A percentile compares a stretch with the other conserved stretches of the same genome.
Conservation (phyloP, 805 yeast species). For the Candida michaelii region DNA sequence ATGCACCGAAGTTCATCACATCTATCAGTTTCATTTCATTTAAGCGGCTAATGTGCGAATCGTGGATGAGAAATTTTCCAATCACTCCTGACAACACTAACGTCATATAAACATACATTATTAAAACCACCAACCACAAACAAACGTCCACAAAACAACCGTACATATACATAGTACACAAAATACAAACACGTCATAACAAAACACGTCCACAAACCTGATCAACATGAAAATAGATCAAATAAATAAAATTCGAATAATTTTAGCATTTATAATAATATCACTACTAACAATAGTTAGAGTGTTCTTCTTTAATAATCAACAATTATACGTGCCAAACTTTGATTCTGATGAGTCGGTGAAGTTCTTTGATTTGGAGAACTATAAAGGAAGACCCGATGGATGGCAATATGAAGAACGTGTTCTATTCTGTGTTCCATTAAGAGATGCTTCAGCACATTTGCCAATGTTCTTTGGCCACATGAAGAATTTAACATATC, state of each 20-base stretch:
- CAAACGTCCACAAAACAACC: no score
- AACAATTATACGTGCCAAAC: conserved; percentile 31
- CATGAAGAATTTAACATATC: conserved; percentile 77
- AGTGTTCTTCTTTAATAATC: conserved; percentile 14
- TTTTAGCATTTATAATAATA: conserved; percentile 12
- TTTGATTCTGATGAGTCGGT: conserved; percentile 39
- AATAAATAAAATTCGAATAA: conserved; percentile 10
- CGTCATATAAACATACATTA: no score
- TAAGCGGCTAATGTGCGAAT: not conserved
- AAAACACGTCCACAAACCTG: not conserved
- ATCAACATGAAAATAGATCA: conserved; percentile 10
- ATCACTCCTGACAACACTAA: no score
- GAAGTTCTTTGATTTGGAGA: conserved; percentile 69
- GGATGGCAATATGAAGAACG: conserved; percentile 84
- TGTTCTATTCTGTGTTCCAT: conserved; percentile 81
- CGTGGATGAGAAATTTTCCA: conserved; percentile 1
- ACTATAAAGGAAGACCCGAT: conserved; percentile 60
- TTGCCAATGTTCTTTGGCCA: conserved; percentile 87
- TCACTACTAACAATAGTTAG: conserved; percentile 15
- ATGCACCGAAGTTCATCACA: no score
- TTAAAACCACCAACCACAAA: not conserved
- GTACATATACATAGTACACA: not conserved
- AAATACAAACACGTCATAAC: not conserved
- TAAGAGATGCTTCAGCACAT: conserved; percentile 90
- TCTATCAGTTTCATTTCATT: not conserved